Base-by-base conservation (phyloP, 768 basidiomycete genomes). In the Tricholoma sp. region DNA sequence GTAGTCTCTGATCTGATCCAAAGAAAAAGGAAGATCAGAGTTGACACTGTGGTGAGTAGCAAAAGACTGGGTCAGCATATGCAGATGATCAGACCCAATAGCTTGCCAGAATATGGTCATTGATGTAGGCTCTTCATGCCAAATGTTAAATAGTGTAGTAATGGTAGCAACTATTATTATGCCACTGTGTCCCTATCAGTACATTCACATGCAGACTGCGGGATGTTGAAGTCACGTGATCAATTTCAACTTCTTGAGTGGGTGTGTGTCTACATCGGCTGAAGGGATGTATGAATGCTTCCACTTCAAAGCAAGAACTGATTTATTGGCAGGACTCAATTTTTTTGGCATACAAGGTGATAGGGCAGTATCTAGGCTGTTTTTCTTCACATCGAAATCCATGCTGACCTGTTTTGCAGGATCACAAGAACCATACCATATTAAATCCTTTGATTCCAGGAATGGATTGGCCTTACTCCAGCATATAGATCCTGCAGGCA, bases 141-240 rank as follows among this genome's bases (percentile, higher is more conserved):
- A 56, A 29, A 56, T 50, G 21, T 47, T 50, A 37, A 31, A 56
- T 18, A 56, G 47, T 18, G 35, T 50, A 35, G 47, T 21, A 24
- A 49, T 16, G 16, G 49, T 35, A 32, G 35, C 46, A 56, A 32
- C 55, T 56, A 37, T 56, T 56, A 32, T 56, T 50, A 19, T 19
- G 19, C 55, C 55, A n/a, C n/a, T n/a, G n/a, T n/a, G n/a, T n/a
- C n/a, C n/a, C n/a, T n/a, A n/a, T n/a, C n/a, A n/a, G n/a, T n/a
- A n/a, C n/a, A n/a, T n/a, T n/a, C n/a, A n/a, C n/a, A n/a, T n/a
- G n/a, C n/a, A n/a, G n/a, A n/a, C 49, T 14, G 7, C 1, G 24
- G 22, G 49, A 50, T 50, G 27, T 34, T 49, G 22, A 49, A 49
- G 21, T 21, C 22, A 31, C 19, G 5, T 49, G 47, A 24, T 39